Evolutionary conservation across 345 rosid genomes (phyloP).

Genomic region (Eucalyptus marginata): DNA sequence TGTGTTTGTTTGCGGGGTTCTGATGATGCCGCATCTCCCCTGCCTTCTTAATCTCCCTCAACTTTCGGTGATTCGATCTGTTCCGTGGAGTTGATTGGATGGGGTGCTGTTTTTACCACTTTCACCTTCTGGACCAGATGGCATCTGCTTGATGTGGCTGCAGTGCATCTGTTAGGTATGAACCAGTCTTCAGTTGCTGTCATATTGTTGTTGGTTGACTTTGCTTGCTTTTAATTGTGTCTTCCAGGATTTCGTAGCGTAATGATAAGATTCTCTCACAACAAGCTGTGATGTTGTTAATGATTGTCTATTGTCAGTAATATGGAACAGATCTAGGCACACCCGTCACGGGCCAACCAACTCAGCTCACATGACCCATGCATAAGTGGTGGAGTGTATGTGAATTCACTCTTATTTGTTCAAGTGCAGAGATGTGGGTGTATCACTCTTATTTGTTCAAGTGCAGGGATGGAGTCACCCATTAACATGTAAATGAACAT

Average conservation of each 20-base stretch:
- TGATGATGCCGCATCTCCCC: background rate
- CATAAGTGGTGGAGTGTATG: background rate
- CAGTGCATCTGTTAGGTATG: background rate
- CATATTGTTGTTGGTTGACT: background rate
- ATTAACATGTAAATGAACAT: background rate
- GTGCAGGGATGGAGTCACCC: background rate
- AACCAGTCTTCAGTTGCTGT: background rate
- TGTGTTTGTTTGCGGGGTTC: background rate
- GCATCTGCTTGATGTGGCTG: background rate
- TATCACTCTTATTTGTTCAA: background rate
- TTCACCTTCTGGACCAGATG: background rate
- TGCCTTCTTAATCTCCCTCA: background rate
- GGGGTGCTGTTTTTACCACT: background rate
- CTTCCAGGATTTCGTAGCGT: background rate
- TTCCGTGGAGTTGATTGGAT: background rate
- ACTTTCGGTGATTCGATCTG: background rate
- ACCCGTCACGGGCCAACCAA: background rate
- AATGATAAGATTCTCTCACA: background rate
- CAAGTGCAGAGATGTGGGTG: background rate
- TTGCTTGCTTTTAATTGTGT: background rate
- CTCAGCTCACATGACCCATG: background rate
- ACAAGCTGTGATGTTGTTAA: background rate
- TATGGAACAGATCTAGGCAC: background rate
- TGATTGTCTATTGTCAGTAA: background rate
- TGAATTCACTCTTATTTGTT: background rate